Base-by-base conservation (phyloP, 441 rosid species). In the Populus hybrid region DNA sequence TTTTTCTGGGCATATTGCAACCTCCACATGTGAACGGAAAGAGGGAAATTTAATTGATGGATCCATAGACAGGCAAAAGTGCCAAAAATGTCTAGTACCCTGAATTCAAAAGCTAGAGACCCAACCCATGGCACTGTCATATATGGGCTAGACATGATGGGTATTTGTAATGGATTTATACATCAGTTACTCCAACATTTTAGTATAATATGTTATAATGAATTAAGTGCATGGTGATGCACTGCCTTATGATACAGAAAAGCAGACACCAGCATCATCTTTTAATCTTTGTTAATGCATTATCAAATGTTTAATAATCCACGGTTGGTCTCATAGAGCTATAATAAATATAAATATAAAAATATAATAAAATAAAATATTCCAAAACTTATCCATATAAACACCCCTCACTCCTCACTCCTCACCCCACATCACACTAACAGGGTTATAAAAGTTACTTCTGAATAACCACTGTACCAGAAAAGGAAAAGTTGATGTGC, bases 401-500 rank as follows among this genome's bases (percentile, higher is more conserved):
- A 10, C 16, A 57, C 7, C n/a, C n/a, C n/a, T n/a, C n/a, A n/a
- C n/a, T n/a, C 63, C 6, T 7, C 38, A 35, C 38, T 35, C 38
- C 63, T 4, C n/a, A 57, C 16, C 63, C 16, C n/a, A 35, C 38
- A 35, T 35, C 38, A 35, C 38, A 35, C 38, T 7, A 35, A 6
- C 6, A 35, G 38, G 8, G 32, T 4, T 30, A 35, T 0, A 35
- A 35, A 35, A 35, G 38, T 35, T 35, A 0, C 38, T 35, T 35
- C 38, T 5, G 38, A 35, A 35, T 35, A 5, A 35, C 6, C 38
- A 35, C 38, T 35, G 38, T 30, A 35, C 38, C 38, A 35, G n/a
- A 35, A 28, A 16, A 72, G 28, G 24, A 69, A 78, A 73, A 77
- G 75, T 30, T 75, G 79, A 80, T 78, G 81, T 79, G 82, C 98